Evolutionary conservation across 805 yeast genomes (phyloP).

Genomic region (Nakazawaea ambrosiae): DNA sequence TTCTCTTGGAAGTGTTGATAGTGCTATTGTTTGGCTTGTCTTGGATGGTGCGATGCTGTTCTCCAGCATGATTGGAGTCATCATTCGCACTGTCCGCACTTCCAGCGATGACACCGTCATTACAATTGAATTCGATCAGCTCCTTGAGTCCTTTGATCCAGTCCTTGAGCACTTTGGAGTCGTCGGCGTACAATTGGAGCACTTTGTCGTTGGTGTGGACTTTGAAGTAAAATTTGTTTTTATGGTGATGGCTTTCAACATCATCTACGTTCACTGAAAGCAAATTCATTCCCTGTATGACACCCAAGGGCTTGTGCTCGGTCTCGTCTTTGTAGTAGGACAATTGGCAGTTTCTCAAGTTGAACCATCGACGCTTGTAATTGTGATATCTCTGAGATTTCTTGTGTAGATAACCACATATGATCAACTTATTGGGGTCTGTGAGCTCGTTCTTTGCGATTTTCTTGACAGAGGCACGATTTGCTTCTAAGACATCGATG

Average conservation of each 20-base stretch:
- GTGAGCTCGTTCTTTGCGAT: not conserved
- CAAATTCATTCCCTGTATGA: conserved; percentile 20
- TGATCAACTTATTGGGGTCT: conserved; percentile 17
- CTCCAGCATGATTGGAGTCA: too few species aligned
- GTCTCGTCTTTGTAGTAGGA: conserved; percentile 30
- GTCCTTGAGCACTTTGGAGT: conserved; percentile 6
- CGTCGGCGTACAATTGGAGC: conserved; percentile 14
- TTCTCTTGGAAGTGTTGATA: too few species aligned
- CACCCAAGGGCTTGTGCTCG: conserved; percentile 31
- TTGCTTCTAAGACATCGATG: not conserved
- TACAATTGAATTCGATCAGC: conserved; percentile 10
- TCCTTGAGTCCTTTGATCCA: conserved; percentile 10
- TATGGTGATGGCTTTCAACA: conserved; percentile 6
- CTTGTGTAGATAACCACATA: conserved; percentile 25
- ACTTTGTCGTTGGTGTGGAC: conserved; percentile 11
- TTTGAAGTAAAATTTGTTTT: conserved; percentile 7
- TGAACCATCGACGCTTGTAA: conserved; percentile 35
- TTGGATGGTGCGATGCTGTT: too few species aligned
- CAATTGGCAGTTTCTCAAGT: conserved; percentile 29
- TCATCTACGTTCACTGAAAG: conserved; percentile 16
- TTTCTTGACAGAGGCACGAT: conserved; percentile 3
- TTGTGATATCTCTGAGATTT: conserved; percentile 26
- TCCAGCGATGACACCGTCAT: too few species aligned
- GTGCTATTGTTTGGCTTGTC: not conserved
- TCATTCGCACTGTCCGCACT: too few species aligned